A percentile compares a stretch with the other conserved stretches of the same genome.
Conservation (phyloP, 805 yeast genomes). For the Wickerhamomyces bovis region DNA sequence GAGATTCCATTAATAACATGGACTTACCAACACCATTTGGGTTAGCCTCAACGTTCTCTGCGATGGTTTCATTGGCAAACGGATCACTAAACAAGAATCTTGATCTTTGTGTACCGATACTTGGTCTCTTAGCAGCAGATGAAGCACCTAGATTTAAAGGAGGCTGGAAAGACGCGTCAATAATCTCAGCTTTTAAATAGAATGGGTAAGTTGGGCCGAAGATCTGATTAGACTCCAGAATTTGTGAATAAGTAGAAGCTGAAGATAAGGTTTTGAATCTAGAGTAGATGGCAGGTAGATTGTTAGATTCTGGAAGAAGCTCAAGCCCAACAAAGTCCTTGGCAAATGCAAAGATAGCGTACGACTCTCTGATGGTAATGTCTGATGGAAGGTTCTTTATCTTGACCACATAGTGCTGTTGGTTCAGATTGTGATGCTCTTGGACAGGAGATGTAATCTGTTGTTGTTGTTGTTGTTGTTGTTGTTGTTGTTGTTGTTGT, state of each 20-base stretch:
- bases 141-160: constrained; percentile 16
- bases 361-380: constrained; percentile 59
- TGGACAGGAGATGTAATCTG: constrained; percentile 5
- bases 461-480: constrained; percentile 3
- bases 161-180: constrained; percentile 24
- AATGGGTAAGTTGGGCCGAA: constrained; percentile 44
- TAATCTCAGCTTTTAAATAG: constrained; percentile 35
- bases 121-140: constrained; percentile 43
- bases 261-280: constrained; percentile 38
- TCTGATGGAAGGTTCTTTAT: constrained; percentile 59
- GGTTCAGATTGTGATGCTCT: constrained; percentile 1
- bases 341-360: constrained; percentile 63
- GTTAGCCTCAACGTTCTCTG: constrained; percentile 17
- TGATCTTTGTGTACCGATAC: constrained; percentile 54
- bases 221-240: constrained; percentile 35
- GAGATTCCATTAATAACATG: constrained; percentile 33
- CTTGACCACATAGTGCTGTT: constrained; percentile 27
- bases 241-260: constrained; percentile 38
- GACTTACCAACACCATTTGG: constrained; percentile 36
- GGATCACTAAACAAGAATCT: constrained; percentile 69
- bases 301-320: constrained; percentile 30
- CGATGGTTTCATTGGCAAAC: constrained; percentile 29
- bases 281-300: constrained; percentile 35
- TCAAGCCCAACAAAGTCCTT: constrained; percentile 51
- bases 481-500: constrained; percentile 3